phyloP scores from a whole-genome alignment of 164 flowering plant species.

The Vitis riparia region DNA sequence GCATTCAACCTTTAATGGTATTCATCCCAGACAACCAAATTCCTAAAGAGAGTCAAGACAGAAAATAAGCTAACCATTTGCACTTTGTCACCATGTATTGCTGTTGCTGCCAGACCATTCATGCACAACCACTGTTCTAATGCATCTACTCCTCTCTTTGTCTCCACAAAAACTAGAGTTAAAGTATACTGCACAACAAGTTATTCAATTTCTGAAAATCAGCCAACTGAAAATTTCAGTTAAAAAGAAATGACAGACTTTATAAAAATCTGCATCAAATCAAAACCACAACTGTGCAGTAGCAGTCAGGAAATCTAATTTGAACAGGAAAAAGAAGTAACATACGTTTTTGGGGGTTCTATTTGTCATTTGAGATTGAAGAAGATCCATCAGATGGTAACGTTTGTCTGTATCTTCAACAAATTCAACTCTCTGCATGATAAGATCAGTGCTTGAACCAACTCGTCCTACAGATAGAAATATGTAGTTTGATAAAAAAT shows the following conservation, averaged over 20 bases:
- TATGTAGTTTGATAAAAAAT: conserved; percentile 56
- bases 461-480: conserved; percentile 62
- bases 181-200: conserved; percentile 41
- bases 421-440: conserved; percentile 51
- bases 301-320: background rate
- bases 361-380: conserved; percentile 31
- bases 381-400: conserved; percentile 42
- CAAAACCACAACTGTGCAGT: background rate
- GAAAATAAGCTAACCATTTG: conserved; percentile 42
- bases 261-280: background rate
- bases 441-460: conserved; percentile 62
- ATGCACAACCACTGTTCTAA: conserved; percentile 44
- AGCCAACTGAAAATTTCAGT: background rate
- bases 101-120: conserved; percentile 56
- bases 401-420: conserved; percentile 52
- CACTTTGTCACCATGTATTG: conserved; percentile 66
- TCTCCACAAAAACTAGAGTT: conserved; percentile 65
- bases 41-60: background rate
- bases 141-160: conserved; percentile 60
- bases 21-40: background rate
- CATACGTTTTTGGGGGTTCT: conserved; percentile 35
- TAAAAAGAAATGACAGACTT: background rate
- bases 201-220: background rate
- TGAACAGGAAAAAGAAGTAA: background rate
- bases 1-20: background rate